phyloP scores from a whole-genome alignment of 2,329 filamentous ascomycete genomes.

The Penicillium sp. region DNA sequence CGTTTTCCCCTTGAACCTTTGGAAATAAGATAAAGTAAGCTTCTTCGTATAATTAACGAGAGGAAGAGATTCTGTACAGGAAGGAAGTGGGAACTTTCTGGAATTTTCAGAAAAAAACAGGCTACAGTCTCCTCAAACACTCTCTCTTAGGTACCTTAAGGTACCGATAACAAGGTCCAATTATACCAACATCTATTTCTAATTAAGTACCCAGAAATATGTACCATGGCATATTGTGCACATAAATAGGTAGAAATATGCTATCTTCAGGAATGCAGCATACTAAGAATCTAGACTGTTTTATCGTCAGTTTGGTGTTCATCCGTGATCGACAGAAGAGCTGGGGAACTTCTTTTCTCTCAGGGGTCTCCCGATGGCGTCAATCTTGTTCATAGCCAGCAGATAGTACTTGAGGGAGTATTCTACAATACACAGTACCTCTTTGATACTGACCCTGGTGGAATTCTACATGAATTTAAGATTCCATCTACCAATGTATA shows the following conservation, averaged over 20 bases:
- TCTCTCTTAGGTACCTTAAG: not conserved
- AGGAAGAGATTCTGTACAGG: slow-evolving; percentile 11
- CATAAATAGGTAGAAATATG: not conserved
- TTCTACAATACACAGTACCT: not conserved
- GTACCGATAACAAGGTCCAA: not conserved
- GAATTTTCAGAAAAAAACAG: slow-evolving; percentile 3
- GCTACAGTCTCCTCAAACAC: not conserved
- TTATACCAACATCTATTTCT: not conserved
- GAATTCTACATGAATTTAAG: slow-evolving; percentile 1
- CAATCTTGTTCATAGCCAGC: not conserved
- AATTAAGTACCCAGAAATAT: not conserved
- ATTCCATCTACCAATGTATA: slow-evolving; percentile 6
- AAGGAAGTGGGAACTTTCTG: slow-evolving; percentile 9
- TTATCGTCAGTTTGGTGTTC: slow-evolving; percentile 1
- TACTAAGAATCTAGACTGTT: not conserved
- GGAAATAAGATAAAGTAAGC: not conserved
- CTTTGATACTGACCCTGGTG: not conserved
- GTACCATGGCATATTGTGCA: not conserved
- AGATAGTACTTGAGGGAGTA: not conserved
- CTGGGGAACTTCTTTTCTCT: slow-evolving; percentile 4
- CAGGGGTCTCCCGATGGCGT: slow-evolving; percentile 7
- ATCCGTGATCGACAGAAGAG: slow-evolving; percentile 6
- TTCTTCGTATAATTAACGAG: slow-evolving; percentile 2
- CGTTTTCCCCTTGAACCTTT: not conserved
- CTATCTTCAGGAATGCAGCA: not conserved